Evolutionary conservation across 23 red algal genomes (phyloP), one percentile per base, ranked within the genome.

Genomic region (Agarophyton chilense): DNA sequence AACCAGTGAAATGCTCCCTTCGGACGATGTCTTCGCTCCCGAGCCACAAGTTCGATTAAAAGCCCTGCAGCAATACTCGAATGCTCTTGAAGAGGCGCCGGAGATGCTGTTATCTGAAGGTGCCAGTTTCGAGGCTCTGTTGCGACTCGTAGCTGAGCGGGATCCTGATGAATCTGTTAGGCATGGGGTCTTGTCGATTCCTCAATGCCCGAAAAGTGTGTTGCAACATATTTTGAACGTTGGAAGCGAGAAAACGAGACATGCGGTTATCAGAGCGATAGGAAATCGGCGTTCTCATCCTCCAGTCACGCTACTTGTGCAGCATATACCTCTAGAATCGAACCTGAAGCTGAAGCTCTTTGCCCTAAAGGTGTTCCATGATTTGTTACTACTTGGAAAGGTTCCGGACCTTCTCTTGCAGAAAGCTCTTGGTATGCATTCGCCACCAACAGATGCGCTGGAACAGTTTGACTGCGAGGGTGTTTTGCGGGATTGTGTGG

Each of bases 1-100:
- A n/a, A n/a, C n/a, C n/a, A n/a, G n/a, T n/a, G n/a, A 47, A 65
- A 74, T 74, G 68, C 40, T 74, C 47, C 68, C 68, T 40, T 40
- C 35, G 5, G 29, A 26, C 2, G 68, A 74, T 49, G 29, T 74
- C 7, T 74, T 24, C 21, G 33, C 68, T 46, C 68, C 38, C 21
- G 68, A 74, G 9, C 68, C 68, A 7, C n/a, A 49, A 46, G 68
- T 39, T 24, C 68, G 68, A 49, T 29, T 46, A 18, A 43, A 47
- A 18, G 68, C 68, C 21, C 68, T 74, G 43, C 68, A 74, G 40
- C 3, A 74, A 1, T 74, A 74, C 34, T 74, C 68, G 8, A 49
- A 29, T 12, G 26, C 43, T 46, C 41, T 74, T 6, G 40, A 7
- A 29, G 43, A 74, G 3, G 68, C 38, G 2, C 41, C 68, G 1